phyloP scores from a whole-genome alignment of 345 rosid species.

The Hevea brasiliensis region DNA sequence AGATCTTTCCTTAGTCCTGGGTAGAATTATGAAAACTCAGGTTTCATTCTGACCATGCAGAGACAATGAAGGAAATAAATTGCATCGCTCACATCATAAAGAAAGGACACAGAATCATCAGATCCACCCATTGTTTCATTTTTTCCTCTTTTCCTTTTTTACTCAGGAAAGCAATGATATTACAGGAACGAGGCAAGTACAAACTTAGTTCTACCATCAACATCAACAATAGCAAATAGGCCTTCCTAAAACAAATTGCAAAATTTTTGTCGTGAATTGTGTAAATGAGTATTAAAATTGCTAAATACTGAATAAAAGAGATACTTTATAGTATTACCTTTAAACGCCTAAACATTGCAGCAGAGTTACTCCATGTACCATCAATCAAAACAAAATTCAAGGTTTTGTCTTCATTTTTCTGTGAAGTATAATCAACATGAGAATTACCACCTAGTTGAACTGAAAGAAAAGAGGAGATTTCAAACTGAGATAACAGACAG shows the following conservation, averaged over 20 bases:
- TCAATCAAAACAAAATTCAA: constrained; percentile 79
- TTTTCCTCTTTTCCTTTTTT: background rate
- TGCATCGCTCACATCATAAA: too few species aligned
- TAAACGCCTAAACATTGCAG: constrained; percentile 90
- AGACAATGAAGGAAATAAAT: background rate
- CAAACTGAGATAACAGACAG: constrained; percentile 10
- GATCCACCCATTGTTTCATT: background rate
- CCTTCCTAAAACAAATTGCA: background rate
- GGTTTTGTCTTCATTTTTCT: constrained; percentile 46
- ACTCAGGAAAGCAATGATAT: background rate
- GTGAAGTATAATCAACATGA: constrained; percentile 35
- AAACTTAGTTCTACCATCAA: background rate
- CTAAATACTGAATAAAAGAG: background rate
- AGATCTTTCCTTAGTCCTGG: background rate
- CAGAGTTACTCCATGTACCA: constrained; percentile 97
- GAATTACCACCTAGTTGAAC: constrained; percentile 21
- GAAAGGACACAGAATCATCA: too few species aligned
- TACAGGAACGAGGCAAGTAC: background rate
- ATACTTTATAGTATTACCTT: constrained; percentile 46
- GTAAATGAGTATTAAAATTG: background rate
- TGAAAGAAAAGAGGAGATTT: constrained; percentile 12
- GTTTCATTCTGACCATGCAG: background rate
- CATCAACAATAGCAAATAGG: background rate
- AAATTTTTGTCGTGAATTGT: background rate
- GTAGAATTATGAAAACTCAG: background rate